Conservation (phyloP, 495 filamentous ascomycete genomes). For the Hypoxylon lienhwacheense region DNA sequence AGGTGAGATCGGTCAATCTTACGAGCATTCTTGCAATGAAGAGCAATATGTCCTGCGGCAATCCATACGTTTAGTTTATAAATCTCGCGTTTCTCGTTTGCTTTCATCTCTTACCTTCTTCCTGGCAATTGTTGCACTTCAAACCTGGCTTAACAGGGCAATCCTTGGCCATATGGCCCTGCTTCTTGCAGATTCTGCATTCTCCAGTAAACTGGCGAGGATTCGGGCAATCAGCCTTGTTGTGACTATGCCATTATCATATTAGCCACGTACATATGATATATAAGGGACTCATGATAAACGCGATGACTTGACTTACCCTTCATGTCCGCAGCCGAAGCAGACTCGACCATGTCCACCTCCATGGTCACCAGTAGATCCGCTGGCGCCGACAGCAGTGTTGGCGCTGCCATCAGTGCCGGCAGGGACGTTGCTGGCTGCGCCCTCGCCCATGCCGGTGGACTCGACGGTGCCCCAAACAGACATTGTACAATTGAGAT, state of each 20-base stretch:
- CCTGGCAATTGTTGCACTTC: conserved; percentile 74
- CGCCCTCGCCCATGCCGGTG: too few relatives aligned
- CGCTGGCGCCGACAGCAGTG: neutral
- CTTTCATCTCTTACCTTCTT: conserved; percentile 59
- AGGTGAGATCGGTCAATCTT: conserved; percentile 65
- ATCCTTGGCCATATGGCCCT: conserved; percentile 67
- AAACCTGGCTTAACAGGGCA: conserved; percentile 68
- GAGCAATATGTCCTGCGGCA: conserved; percentile 61
- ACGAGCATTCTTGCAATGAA: conserved; percentile 70
- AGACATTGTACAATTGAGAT: too few relatives aligned
- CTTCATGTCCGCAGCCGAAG: conserved; percentile 77
- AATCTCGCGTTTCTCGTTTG: neutral
- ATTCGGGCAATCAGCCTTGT: conserved; percentile 53
- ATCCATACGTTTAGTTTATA: conserved; percentile 4
- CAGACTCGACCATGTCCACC: conserved; percentile 59
- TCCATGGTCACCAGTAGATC: conserved; percentile 40
- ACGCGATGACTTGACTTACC: conserved; percentile 52
- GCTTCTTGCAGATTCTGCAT: conserved; percentile 73
- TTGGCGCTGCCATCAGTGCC: neutral
- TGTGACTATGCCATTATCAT: conserved; percentile 45
- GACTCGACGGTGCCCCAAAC: neutral
- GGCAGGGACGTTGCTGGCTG: too few relatives aligned
- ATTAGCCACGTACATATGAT: conserved; percentile 21
- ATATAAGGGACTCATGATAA: too few relatives aligned
- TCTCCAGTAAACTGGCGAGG: conserved; percentile 55